Evolutionary conservation across 2,329 filamentous ascomycete genomes (phyloP).

Genomic region (Colletotrichum godetiae): DNA sequence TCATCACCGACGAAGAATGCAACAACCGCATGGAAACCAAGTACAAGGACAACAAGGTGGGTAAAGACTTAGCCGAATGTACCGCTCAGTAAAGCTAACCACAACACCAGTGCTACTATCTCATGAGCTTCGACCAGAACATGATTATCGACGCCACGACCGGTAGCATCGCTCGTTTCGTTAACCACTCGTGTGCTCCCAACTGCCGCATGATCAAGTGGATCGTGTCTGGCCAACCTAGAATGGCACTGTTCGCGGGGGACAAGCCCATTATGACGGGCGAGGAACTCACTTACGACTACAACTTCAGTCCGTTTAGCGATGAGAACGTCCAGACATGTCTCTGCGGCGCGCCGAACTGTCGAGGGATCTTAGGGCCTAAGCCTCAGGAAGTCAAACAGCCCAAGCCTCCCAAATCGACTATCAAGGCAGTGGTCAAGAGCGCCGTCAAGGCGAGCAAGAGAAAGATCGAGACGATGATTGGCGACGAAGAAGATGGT

Average conservation of each 20-base stretch:
- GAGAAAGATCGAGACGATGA: constrained; percentile 66
- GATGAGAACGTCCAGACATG: constrained; percentile 76
- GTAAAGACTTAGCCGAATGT: constrained; percentile 43
- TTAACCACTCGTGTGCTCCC: constrained; percentile 96
- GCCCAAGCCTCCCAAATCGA: constrained; percentile 57
- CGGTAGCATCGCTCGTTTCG: constrained; percentile 95
- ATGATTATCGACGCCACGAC: constrained; percentile 98
- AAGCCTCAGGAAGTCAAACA: constrained; percentile 67
- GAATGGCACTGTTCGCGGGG: constrained; percentile 97
- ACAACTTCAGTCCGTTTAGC: constrained; percentile 78
- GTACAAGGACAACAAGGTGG: constrained; percentile 93
- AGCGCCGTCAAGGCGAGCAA: constrained; percentile 61
- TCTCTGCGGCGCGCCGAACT: constrained; percentile 72
- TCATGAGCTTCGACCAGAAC: constrained; percentile 98
- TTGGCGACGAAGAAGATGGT: constrained; percentile 50
- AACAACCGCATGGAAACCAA: constrained; percentile 92
- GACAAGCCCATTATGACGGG: constrained; percentile 91
- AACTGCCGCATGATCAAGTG: constrained; percentile 99
- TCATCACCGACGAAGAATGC: constrained; percentile 94
- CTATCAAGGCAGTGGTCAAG: constrained; percentile 51
- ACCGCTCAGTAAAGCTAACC: constrained; percentile 29
- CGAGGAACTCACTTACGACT: constrained; percentile 96
- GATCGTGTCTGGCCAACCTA: constrained; percentile 91
- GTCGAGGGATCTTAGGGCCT: constrained; percentile 72
- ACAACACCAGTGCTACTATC: constrained; percentile 84